Percentiles rank a stretch among this genome's conserved stretches.
phyloP scores from a whole-genome alignment of 2,329 filamentous ascomycete species.

The Fonsecaea multimorphosa region DNA sequence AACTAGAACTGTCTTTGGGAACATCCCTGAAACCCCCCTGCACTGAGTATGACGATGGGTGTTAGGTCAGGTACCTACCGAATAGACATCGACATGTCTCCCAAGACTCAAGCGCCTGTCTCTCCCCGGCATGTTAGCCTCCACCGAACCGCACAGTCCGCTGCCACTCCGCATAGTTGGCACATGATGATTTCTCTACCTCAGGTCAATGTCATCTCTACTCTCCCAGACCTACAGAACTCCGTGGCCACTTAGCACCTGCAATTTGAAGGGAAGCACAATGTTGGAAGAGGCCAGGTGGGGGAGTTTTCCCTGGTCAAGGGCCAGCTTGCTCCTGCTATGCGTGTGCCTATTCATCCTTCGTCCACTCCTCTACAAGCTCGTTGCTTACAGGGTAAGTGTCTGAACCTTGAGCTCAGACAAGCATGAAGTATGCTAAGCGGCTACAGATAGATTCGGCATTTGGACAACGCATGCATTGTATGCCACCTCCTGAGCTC shows the following conservation, averaged over 20 bases:
- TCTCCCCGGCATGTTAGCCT: too few relatives aligned
- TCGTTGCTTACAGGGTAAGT: background rate
- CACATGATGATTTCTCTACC: background rate
- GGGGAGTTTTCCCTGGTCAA: background rate
- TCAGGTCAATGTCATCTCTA: background rate
- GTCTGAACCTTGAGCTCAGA: background rate
- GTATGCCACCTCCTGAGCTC: constrained; percentile 44
- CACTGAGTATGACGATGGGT: too few relatives aligned
- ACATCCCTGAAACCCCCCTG: background rate
- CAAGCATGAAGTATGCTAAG: background rate
- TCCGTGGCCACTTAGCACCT: background rate
- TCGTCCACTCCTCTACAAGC: background rate
- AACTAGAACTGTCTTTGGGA: background rate
- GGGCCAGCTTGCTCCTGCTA: background rate
- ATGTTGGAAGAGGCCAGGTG: background rate
- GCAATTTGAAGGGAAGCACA: background rate
- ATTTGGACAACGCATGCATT: constrained; percentile 39
- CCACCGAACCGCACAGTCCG: too few relatives aligned
- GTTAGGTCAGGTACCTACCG: too few relatives aligned
- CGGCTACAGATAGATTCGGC: constrained; percentile 68
- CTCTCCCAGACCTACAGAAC: background rate
- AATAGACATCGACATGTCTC: too few relatives aligned
- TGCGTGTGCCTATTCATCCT: background rate
- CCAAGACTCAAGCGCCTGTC: too few relatives aligned
- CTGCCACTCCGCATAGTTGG: too few relatives aligned